These are phyloP conservation scores for Flaveria sonorensis DNA, from an alignment of 129 eudicot species.

Conservation along the genomic window DNA sequence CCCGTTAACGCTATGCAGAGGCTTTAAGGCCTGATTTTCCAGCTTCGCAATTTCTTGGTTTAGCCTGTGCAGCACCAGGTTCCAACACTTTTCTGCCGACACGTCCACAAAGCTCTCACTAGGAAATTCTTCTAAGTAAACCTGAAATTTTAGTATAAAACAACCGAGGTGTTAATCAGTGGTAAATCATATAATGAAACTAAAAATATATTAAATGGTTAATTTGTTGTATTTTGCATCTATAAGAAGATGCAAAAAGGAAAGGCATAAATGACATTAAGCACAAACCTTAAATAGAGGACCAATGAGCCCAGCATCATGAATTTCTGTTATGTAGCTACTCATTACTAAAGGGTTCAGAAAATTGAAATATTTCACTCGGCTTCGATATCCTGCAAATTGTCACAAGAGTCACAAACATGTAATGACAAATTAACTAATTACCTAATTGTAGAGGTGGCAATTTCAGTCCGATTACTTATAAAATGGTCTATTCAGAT, in stretches of 20 bases:
- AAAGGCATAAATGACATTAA: neutral
- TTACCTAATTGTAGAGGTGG: neutral
- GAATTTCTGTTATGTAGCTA: conserved; percentile 58
- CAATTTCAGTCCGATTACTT: neutral
- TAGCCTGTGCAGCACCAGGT: conserved; percentile 47
- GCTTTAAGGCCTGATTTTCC: conserved; percentile 35
- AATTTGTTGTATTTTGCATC: neutral
- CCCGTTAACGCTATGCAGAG: conserved; percentile 44
- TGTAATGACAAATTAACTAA: conserved; percentile 1
- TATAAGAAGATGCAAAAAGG: neutral
- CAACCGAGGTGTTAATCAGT: neutral
- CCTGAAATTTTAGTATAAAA: conserved; percentile 41
- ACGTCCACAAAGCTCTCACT: conserved; percentile 43
- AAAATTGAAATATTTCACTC: conserved; percentile 54
- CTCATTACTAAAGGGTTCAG: conserved; percentile 47
- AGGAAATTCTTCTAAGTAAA: conserved; percentile 61
- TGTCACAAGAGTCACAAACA: conserved; percentile 19
- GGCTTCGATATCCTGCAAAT: conserved; percentile 62
- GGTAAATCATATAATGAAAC: neutral
- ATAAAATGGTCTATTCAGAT: neutral
- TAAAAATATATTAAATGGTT: neutral
- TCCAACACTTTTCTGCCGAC: conserved; percentile 69
- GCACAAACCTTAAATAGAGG: conserved; percentile 69
- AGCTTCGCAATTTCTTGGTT: conserved; percentile 45
- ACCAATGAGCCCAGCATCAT: conserved; percentile 73